Conservation (phyloP, 352 stramenopile genomes). For the Pythium brassicae region DNA sequence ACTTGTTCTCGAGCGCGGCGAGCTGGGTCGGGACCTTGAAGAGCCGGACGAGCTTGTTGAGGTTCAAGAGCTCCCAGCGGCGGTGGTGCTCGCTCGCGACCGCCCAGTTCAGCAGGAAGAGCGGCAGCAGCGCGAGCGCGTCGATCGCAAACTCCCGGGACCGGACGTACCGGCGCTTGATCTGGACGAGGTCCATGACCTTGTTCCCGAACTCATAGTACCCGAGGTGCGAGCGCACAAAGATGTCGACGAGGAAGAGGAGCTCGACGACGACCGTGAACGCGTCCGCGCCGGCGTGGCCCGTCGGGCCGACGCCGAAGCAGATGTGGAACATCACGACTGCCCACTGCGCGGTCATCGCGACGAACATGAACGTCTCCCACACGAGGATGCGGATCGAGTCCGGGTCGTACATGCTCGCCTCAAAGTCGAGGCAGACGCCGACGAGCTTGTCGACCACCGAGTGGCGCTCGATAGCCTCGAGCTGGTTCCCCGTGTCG, state of each 20-base stretch:
- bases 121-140: conserved; percentile 36
- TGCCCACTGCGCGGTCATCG: conserved; percentile 46
- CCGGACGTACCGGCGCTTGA: conserved; percentile 40
- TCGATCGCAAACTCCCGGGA: conserved; percentile 47
- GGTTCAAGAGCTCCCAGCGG: conserved; percentile 43
- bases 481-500: background rate
- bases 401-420: conserved; percentile 46
- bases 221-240: conserved; percentile 38
- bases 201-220: conserved; percentile 75
- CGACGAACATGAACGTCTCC: conserved; percentile 55
- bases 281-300: conserved; percentile 13
- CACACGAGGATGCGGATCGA: conserved; percentile 39
- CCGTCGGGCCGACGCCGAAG: conserved; percentile 21
- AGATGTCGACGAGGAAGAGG: conserved; percentile 52
- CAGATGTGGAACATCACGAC: conserved; percentile 46
- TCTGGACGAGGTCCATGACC: conserved; percentile 39
- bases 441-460: conserved; percentile 7
- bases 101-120: conserved; percentile 47
- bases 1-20: conserved; percentile 47
- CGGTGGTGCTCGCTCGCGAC: background rate
- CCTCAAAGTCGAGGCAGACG: conserved; percentile 2
- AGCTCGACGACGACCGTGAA: conserved; percentile 39
- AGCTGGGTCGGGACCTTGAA: conserved; percentile 59
- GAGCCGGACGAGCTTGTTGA: conserved; percentile 60
- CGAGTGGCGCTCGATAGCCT: background rate